Base-by-base conservation (phyloP, 108 stramenopile species). In the Fistulifera pelliculosa region DNA sequence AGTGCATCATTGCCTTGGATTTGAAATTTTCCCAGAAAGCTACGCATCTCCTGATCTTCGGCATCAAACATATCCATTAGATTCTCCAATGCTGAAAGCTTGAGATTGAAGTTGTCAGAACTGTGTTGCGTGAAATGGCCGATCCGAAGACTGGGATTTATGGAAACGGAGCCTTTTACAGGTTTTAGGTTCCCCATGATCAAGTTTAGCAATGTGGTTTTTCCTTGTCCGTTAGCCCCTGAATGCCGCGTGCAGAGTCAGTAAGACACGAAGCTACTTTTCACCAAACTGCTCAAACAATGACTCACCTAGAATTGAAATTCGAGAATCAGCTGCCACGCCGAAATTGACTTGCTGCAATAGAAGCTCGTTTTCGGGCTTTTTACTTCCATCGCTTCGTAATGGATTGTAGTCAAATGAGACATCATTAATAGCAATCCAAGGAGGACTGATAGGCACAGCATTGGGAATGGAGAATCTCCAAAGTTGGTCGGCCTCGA, bases 111-210 rank as follows among this genome's bases (percentile, higher is more conserved):
- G 52, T 87, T 89, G 52, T 96, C 95, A 11, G 87, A 83, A 56
- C 86, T 85, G 71, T 99, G 98, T 74, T 99, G 98, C 21, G 94
- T 95, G 61, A 99, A 97, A 53, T 92, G 80, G 2, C 88, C 98
- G 53, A 97, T 84, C 16, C 90, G 80, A 17, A 97, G 62, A 25
- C 93, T 76, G 15, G 80, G 66, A 65, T 99, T 90, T 11, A 93
- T 76, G 24, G 81, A 77, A 25, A 96, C 79, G 19, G 83, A 63
- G 23, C 98, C 98, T 25, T 62, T 61, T 16, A 69, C 49, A 1
- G 95, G 90, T 6, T 58, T 66, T 15, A 96, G 58, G 57, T 90
- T 73, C 56, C 85, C 92, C 76, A 94, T 81, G 60, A 99, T 91
- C 14, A 96, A 62, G 52, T 97, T 97, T 18, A 99, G 64, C 49